Base-by-base conservation (phyloP, 257 asterid genomes). In the Primulina tabacum region DNA sequence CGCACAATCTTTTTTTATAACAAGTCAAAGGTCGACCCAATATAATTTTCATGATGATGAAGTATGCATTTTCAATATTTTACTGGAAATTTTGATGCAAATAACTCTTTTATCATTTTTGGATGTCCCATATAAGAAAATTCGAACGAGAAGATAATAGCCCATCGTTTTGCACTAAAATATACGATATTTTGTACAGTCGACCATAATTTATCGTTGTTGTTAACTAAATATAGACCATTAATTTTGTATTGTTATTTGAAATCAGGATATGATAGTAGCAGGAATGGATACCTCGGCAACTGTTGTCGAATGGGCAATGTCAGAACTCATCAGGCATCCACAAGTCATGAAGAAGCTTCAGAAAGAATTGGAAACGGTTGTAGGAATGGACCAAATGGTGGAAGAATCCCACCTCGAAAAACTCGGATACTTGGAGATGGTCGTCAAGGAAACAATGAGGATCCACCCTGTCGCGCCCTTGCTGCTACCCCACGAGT, bases 211-310 rank as follows among this genome's bases (percentile, higher is more conserved):
- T 32, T 32, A 32, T 32, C 0, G 4, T 3, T 32, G 34, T 4
- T 32, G 4, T 32, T 32, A 0, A 32, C 34, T 32, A 5, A 7
- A 32, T 3, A 32, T 32, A 3, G 34, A 32, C 34, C 34, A 32
- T 32, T 24, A 24, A 24, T 24, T 32, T 3, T 32, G 34, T 32
- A 32, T 32, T 24, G 6, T 61, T 38, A 6, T 28, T 32, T 17
- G 12, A 34, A 34, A 34, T 16, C 60, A 82, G 85, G 87, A 77
- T 50, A 17, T 83, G 79, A 17, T 83, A 0, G 1, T 81, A 10
- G 82, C 76, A 17, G 85, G 80, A 68, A 78, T 67, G 67, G 85
- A 83, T 56, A 83, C 88, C 2, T 18, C 82, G 4, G 7, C 82
- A 7, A 20, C 84, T 4, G 29, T 71, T 7, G 52, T 79, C 5